Evolutionary conservation across 1,284 basidiomycete species (phyloP).

Genomic region (Amylostereum areolatum): DNA sequence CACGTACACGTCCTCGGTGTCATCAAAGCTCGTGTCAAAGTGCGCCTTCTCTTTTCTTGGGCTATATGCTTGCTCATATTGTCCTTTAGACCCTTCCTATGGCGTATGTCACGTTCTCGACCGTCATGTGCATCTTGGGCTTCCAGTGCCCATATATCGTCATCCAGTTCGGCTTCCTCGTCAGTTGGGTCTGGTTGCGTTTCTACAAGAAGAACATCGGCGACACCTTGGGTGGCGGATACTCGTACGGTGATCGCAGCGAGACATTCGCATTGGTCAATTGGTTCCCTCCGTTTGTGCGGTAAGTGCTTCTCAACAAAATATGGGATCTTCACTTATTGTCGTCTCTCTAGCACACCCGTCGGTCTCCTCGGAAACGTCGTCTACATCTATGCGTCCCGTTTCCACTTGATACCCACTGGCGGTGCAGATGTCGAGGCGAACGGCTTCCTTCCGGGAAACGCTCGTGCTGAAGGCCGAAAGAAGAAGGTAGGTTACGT

Average conservation of each 20-base stretch:
- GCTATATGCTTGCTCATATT: slow-evolving; percentile 4
- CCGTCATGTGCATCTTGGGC: slow-evolving; percentile 82
- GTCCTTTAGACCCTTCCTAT: slow-evolving; percentile 76
- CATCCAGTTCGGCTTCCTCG: slow-evolving; percentile 98
- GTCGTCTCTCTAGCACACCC: slow-evolving; percentile 39
- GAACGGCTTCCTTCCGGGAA: slow-evolving; percentile 73
- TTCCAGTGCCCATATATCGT: slow-evolving; percentile 93
- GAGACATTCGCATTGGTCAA: slow-evolving; percentile 95
- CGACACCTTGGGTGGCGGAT: slow-evolving; percentile 53
- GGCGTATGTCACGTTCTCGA: slow-evolving; percentile 88
- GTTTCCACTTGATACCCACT: slow-evolving; percentile 76
- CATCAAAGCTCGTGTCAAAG: slow-evolving; percentile 87
- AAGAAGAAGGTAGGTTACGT: slow-evolving; percentile 60
- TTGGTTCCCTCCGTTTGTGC: slow-evolving; percentile 94
- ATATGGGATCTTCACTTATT: slow-evolving; percentile 13
- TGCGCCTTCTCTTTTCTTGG: slow-evolving; percentile 23
- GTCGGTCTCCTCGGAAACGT: slow-evolving; percentile 66
- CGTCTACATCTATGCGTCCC: slow-evolving; percentile 64
- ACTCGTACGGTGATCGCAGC: slow-evolving; percentile 82
- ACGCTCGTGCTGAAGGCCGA: slow-evolving; percentile 91
- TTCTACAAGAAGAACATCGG: slow-evolving; percentile 86
- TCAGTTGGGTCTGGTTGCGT: slow-evolving; percentile 90
- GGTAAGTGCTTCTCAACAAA: slow-evolving; percentile 51
- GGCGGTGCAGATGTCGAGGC: slow-evolving; percentile 62
- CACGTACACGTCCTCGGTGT: slow-evolving; percentile 91